Evolutionary conservation across 2,329 filamentous ascomycete genomes (phyloP), one percentile per base, ranked within the genome.

Genomic region (Penicillium sp.): DNA sequence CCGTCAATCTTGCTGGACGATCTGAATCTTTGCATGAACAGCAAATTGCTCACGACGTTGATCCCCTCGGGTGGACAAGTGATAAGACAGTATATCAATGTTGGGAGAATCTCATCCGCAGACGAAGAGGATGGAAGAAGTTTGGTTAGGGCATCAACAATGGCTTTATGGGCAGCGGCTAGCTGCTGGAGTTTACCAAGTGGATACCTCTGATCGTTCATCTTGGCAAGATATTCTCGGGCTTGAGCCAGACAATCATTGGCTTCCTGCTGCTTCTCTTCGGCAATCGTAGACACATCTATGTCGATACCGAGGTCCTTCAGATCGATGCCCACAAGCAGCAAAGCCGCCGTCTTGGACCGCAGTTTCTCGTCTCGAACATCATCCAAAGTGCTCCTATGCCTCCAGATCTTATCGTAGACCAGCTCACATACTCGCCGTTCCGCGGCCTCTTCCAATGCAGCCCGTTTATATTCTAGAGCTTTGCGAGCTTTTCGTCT

Each of bases 81-180:
- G 72, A 99, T 96, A 61, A 99, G 84, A 0, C 92, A 91, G 78
- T 96, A 99, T 62, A 99, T 99, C 63, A 99, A 84, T 75, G 96
- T 96, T 0, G 95, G 95, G 74, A 99, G 88, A 56, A 99, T 96
- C 77, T 98, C 95, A 72, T 99, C 95, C 2, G 95, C 95, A 0
- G 95, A 98, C 0, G 95, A 96, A 0, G 86, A 85, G 0, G 93
- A 85, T 8, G 86, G 85, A 56, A 88, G 84, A 20, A 88, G 78
- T 55, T 85, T 83, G 15, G 86, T 88, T 17, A 90, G 74, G 4
- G 92, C 93, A 74, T 98, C 94, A 51, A 99, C 95, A 63, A 99
- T 98, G 64, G 88, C 90, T 79, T 96, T 96, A 76, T 98, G 95
- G 3, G 92, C 91, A 41, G 88, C 87, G 65, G 93, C 96, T 57